These are phyloP conservation scores for Fraxinus velutina DNA, from an alignment of 305 asterid species.

Conservation along the genomic window DNA sequence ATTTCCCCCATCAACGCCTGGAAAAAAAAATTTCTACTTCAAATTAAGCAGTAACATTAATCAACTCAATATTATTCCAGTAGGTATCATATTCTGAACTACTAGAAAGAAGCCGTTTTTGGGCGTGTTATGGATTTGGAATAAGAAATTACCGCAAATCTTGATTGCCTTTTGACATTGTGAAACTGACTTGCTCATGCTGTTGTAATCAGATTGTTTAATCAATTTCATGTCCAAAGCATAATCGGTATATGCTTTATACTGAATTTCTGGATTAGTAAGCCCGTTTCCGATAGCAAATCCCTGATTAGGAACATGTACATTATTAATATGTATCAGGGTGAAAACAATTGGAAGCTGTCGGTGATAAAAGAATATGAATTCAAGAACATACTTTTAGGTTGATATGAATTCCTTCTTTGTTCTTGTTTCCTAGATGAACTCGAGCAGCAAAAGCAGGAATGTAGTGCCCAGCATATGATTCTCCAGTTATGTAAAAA, in stretches of 20 bases:
- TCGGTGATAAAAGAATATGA: not conserved
- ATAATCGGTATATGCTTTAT: slow-evolving; percentile 34
- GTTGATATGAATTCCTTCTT: slow-evolving; percentile 24
- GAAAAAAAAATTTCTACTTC: not conserved
- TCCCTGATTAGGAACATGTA: slow-evolving; percentile 27
- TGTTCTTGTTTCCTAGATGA: slow-evolving; percentile 17
- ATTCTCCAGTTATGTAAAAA: slow-evolving; percentile 82
- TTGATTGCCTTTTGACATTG: slow-evolving; percentile 26
- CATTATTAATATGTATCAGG: not conserved
- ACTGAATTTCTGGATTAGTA: slow-evolving; percentile 42
- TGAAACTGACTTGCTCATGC: slow-evolving; percentile 26
- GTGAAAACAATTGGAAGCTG: not conserved
- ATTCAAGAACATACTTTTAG: slow-evolving; percentile 27
- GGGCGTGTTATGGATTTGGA: not conserved
- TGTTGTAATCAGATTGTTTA: slow-evolving; percentile 23
- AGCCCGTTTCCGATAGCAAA: slow-evolving; percentile 46
- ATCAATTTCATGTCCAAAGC: slow-evolving; percentile 37
- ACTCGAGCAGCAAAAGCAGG: slow-evolving; percentile 43
- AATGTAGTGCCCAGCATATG: slow-evolving; percentile 88
- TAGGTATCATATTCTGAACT: not conserved
- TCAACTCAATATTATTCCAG: not conserved
- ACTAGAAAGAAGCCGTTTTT: not conserved
- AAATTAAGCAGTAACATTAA: not conserved
- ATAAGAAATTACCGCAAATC: slow-evolving; percentile 33
- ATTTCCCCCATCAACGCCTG: slow-evolving; percentile 25